phyloP scores from a whole-genome alignment of 768 basidiomycete species.

The Candolleomyces eurysporus region DNA sequence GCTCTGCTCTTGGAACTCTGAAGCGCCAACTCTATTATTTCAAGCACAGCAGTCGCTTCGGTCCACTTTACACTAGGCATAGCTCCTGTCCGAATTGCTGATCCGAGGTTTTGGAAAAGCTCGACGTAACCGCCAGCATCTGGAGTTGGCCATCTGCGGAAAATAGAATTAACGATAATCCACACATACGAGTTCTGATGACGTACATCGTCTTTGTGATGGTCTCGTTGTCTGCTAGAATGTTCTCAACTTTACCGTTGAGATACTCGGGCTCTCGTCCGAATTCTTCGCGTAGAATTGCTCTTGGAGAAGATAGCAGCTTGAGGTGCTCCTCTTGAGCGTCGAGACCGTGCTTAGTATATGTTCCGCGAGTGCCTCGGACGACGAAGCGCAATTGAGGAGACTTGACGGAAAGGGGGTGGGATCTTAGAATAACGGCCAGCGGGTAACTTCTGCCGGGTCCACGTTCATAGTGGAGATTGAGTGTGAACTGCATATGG shows the following conservation, averaged over 20 bases:
- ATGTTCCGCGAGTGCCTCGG: slow-evolving; percentile 70
- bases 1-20: slow-evolving; percentile 60
- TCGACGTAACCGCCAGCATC: slow-evolving; percentile 57
- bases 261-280: slow-evolving; percentile 64
- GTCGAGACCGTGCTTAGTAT: slow-evolving; percentile 74
- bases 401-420: slow-evolving; percentile 64
- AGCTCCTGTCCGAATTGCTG: slow-evolving; percentile 53
- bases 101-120: slow-evolving; percentile 66
- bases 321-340: slow-evolving; percentile 78
- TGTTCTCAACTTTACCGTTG: slow-evolving; percentile 61
- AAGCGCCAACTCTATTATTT: slow-evolving; percentile 75
- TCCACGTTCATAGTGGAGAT: slow-evolving; percentile 47
- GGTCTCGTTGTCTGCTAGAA: slow-evolving; percentile 45
- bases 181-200: background rate
- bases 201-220: slow-evolving; percentile 36
- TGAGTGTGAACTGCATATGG: slow-evolving; percentile 45
- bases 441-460: slow-evolving; percentile 48
- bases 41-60: slow-evolving; percentile 67
- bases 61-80: slow-evolving; percentile 68
- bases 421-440: slow-evolving; percentile 65
- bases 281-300: slow-evolving; percentile 44
- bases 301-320: slow-evolving; percentile 43
- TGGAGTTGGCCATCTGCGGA: slow-evolving; percentile 58
- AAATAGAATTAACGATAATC: slow-evolving; percentile 10
- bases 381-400: slow-evolving; percentile 71